Evolutionary conservation across 176 grass and related monocot genomes (phyloP), one percentile per base, ranked within the genome.

Genomic region (Stipa capillata): DNA sequence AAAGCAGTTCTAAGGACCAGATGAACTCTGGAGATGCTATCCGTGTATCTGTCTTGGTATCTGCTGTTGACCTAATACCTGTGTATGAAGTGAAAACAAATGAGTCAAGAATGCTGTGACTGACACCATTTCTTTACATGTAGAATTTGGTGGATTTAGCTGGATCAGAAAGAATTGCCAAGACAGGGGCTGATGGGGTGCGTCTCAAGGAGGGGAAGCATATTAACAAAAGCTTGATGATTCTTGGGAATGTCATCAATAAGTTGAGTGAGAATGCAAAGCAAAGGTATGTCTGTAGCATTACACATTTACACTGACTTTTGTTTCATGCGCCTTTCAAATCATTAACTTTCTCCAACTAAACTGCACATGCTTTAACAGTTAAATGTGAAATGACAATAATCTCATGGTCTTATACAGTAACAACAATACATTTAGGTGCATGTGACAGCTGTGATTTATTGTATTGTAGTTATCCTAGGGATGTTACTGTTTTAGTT

Each of bases 121-220:
- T 79, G 36, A 65, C 11, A 12, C 65, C 56, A 17, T 11, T 79
- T 0, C 51, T 62, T 71, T 80, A 4, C 35, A 48, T 85, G 14
- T 84, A 97, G 91, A 97, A 93, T 55, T 83, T 97, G 73, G 94
- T 97, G 43, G 94, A 97, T 69, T 88, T 93, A 67, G 94, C 91
- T 68, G 94, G 90, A 4, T 93, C 94, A 75, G 94, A 97, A 61
- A 79, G 87, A 74, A 84, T 92, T n/a, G 76, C 85, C 24, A 92
- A 92, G 66, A 97, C 90, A 18, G 87, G 93, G 32, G 82, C 87
- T 60, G 90, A 81, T 90, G 90, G 93, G 27, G 82, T 90, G 39
- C 79, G 90, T 32, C 77, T 97, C 8, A 92, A 92, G 61, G 90
- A 97, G 43, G 93, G 90, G 1, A 92, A 90, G 74, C 51, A 97